Evolutionary conservation across 2,329 filamentous ascomycete species (phyloP).

Genomic region (Pseudogymnoascus sp.): DNA sequence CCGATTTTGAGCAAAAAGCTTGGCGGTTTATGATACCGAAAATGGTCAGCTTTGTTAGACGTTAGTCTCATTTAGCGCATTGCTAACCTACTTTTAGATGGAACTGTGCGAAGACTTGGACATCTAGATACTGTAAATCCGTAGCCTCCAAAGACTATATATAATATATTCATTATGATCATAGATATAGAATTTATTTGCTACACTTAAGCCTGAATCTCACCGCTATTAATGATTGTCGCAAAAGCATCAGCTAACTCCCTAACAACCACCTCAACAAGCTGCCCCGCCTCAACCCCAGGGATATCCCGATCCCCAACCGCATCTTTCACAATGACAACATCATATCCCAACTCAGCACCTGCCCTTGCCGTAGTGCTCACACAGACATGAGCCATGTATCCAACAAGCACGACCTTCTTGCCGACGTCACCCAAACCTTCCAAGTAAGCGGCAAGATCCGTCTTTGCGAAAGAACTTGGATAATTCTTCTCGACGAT

Average conservation of each 20-base stretch:
- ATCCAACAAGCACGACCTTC: conserved; percentile 54
- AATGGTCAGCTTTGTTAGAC: neutral
- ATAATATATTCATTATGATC: neutral
- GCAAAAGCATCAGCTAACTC: conserved; percentile 57
- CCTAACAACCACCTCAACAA: conserved; percentile 41
- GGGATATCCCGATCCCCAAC: conserved; percentile 61
- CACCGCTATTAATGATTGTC: conserved; percentile 39
- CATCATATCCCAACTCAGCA: conserved; percentile 52
- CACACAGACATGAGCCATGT: conserved; percentile 59
- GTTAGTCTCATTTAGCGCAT: neutral
- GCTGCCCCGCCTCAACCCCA: conserved; percentile 45
- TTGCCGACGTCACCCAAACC: conserved; percentile 34
- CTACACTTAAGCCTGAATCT: conserved; percentile 18
- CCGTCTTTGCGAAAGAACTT: conserved; percentile 51
- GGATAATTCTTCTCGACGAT: conserved; percentile 50
- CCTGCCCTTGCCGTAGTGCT: conserved; percentile 55
- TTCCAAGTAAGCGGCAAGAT: conserved; percentile 46
- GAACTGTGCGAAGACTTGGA: neutral
- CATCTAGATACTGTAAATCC: neutral
- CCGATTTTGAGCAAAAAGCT: neutral
- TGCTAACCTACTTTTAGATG: neutral
- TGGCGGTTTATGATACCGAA: neutral
- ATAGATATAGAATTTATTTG: neutral
- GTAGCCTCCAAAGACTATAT: neutral
- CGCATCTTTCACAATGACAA: conserved; percentile 51